phyloP scores from a whole-genome alignment of 1,284 basidiomycete species.

The Ustilago cynodontis region DNA sequence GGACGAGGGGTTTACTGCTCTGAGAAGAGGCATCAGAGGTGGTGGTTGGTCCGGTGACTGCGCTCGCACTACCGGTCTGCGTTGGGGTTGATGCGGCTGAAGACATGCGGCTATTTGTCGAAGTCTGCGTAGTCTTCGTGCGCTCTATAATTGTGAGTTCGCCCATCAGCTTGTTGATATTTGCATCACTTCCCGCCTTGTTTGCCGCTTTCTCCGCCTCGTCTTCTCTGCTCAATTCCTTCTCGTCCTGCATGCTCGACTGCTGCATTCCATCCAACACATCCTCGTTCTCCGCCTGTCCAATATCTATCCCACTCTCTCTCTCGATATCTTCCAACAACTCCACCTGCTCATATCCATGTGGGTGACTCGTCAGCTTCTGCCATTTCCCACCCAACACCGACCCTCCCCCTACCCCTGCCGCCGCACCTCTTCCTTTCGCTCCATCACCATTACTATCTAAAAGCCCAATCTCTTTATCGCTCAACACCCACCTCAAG shows the following conservation, averaged over 20 bases:
- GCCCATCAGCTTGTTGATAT: slow-evolving; percentile 17
- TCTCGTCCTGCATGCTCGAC: neutral
- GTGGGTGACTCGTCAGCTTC: slow-evolving; percentile 89
- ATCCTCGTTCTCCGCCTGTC: neutral
- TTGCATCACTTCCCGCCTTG: neutral
- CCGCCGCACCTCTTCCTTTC: neutral
- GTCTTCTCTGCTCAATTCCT: neutral
- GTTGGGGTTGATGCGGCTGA: neutral
- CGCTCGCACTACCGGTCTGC: neutral
- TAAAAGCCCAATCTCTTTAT: slow-evolving; percentile 23
- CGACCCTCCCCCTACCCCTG: slow-evolving; percentile 81
- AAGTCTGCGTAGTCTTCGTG: neutral
- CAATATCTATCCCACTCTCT: slow-evolving; percentile 19
- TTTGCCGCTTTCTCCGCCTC: neutral
- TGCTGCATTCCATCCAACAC: neutral
- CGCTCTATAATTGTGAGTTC: slow-evolving; percentile 32
- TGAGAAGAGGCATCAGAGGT: neutral
- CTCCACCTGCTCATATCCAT: slow-evolving; percentile 73
- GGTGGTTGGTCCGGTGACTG: too few species aligned
- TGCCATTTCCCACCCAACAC: slow-evolving; percentile 80
- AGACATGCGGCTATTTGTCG: neutral
- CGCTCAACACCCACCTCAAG: slow-evolving; percentile 40
- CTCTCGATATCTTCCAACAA: slow-evolving; percentile 46
- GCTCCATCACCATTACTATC: slow-evolving; percentile 1
- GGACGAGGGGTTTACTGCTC: neutral